Evolutionary conservation across 768 basidiomycete genomes (phyloP).

Genomic region (Termitomyces sp.): DNA sequence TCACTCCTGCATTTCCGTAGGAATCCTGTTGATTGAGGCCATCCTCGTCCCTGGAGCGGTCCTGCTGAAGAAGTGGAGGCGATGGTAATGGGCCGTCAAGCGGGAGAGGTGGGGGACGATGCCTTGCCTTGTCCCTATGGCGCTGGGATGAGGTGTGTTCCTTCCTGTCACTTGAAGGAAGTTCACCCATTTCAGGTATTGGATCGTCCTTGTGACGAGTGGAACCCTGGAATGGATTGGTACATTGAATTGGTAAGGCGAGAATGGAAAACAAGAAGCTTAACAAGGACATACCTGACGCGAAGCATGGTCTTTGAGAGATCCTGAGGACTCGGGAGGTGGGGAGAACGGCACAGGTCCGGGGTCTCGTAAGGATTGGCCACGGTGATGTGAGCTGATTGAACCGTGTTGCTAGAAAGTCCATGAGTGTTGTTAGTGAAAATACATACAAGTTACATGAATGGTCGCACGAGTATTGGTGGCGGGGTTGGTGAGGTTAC

Average conservation of each 20-base stretch:
- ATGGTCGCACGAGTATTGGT: slow-evolving; percentile 2
- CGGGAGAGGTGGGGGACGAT: background rate
- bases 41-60: slow-evolving; percentile 1
- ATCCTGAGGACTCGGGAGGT: slow-evolving; percentile 8
- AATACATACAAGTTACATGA: background rate
- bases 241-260: background rate
- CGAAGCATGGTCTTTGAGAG: slow-evolving; percentile 3
- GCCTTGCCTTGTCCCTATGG: slow-evolving; percentile 6
- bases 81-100: background rate
- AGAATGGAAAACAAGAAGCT: background rate
- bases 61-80: background rate
- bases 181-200: slow-evolving; percentile 4
- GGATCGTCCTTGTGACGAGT: slow-evolving; percentile 4
- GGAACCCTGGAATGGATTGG: slow-evolving; percentile 1
- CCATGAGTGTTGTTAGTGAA: background rate
- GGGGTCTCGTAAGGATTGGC: slow-evolving; percentile 10
- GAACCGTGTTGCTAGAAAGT: background rate
- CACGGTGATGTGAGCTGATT: slow-evolving; percentile 6
- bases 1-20: background rate
- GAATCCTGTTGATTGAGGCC: background rate
- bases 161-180: slow-evolving; percentile 7
- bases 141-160: slow-evolving; percentile 1
- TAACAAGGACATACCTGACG: slow-evolving; percentile 8
- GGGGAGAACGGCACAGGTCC: slow-evolving; percentile 5
- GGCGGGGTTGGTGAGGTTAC: slow-evolving; percentile 2